Conservation (phyloP, 73 alveolate species). For the Blepharisma stoltei region DNA sequence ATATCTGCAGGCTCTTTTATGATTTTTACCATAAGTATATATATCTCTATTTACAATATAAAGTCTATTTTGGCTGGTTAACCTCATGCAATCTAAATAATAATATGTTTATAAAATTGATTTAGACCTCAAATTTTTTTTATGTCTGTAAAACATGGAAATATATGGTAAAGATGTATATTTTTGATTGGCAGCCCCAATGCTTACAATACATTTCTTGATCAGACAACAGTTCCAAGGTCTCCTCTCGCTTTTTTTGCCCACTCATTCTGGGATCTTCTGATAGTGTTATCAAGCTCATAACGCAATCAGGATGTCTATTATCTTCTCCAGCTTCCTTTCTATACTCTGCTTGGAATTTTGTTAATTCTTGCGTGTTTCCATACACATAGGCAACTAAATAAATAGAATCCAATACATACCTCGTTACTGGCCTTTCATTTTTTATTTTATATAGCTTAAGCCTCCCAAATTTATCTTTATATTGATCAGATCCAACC, state of each 20-base stretch:
- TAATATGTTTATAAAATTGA: conserved; percentile 37
- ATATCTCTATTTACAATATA: too few relatives aligned
- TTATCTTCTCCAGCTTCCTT: background rate
- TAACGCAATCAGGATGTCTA: background rate
- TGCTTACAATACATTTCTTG: conserved; percentile 49
- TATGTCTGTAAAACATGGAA: too few relatives aligned
- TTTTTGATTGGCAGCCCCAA: background rate
- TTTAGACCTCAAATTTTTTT: conserved; percentile 48
- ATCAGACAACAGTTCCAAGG: conserved; percentile 48
- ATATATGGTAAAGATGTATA: too few relatives aligned
- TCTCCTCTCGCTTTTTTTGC: background rate
- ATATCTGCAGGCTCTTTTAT: conserved; percentile 72
- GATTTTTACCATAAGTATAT: conserved; percentile 66
- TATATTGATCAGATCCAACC: conserved; percentile 73
- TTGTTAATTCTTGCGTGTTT: conserved; percentile 50
- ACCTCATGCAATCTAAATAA: conserved; percentile 43
- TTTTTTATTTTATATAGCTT: conserved; percentile 76
- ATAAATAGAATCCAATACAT: conserved; percentile 68
- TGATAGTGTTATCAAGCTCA: background rate
- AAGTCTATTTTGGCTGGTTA: conserved; percentile 54
- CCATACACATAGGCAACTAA: conserved; percentile 86
- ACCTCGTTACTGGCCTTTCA: conserved; percentile 29
- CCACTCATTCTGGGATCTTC: background rate
- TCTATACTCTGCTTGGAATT: background rate
- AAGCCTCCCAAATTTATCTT: conserved; percentile 89